These are phyloP conservation scores for Lophium mytilinum DNA, from an alignment of 495 filamentous ascomycete species.

Conservation along the genomic window DNA sequence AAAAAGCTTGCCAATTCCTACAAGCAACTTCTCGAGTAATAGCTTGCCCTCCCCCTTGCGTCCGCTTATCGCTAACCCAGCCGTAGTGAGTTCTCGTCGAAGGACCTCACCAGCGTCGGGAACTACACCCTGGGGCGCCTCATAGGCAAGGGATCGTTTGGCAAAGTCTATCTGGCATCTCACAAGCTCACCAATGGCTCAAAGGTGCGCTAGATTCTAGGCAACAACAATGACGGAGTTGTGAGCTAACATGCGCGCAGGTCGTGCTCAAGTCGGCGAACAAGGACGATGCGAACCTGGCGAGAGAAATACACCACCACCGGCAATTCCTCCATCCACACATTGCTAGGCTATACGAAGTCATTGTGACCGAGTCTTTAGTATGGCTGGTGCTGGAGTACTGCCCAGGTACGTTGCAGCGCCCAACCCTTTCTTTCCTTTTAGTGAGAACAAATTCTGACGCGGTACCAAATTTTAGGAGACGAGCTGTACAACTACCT, in stretches of 20 bases:
- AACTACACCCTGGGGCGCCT: slow-evolving; percentile 88
- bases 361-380: slow-evolving; percentile 87
- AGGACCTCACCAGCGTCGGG: slow-evolving; percentile 81
- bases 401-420: slow-evolving; percentile 65
- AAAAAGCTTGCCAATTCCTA: slow-evolving; percentile 97
- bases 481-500: slow-evolving; percentile 97
- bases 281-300: slow-evolving; percentile 90
- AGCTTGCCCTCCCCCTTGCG: slow-evolving; percentile 12
- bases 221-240: neutral
- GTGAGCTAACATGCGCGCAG: slow-evolving; percentile 38
- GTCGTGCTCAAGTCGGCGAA: slow-evolving; percentile 97
- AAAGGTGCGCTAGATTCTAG: slow-evolving; percentile 56
- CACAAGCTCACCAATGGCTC: slow-evolving; percentile 98
- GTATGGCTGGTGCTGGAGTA: slow-evolving; percentile 98
- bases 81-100: slow-evolving; percentile 83
- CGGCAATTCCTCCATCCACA: slow-evolving; percentile 96
- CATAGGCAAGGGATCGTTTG: slow-evolving; percentile 96
- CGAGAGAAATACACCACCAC: slow-evolving; percentile 96
- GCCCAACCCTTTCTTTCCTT: neutral
- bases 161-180: slow-evolving; percentile 92
- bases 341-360: slow-evolving; percentile 93
- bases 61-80: slow-evolving; percentile 10
- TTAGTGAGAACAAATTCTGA: neutral
- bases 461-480: slow-evolving; percentile 43
- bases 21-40: slow-evolving; percentile 89